Conservation (phyloP, 306 rosid genomes). For the Lagenaria siceraria region DNA sequence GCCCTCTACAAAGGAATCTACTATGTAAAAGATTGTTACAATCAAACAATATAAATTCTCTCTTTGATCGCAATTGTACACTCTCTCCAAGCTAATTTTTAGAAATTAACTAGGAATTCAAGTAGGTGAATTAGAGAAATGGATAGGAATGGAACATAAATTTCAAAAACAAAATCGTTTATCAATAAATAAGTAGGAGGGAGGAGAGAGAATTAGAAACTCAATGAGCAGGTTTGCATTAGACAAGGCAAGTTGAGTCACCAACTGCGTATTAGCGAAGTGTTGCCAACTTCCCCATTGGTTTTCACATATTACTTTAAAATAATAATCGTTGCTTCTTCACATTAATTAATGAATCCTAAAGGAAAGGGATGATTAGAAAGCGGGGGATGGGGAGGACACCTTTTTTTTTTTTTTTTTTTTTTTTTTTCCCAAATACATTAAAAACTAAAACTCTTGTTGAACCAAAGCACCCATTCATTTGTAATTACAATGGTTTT, state of each 20-base stretch:
- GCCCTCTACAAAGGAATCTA: too few relatives aligned
- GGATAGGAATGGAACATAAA: too few relatives aligned
- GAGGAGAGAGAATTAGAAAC: not conserved
- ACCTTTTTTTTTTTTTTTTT: not conserved
- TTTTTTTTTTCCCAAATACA: not conserved
- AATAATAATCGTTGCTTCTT: not conserved
- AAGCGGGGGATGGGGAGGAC: not conserved
- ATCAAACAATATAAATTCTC: too few relatives aligned
- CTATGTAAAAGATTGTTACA: too few relatives aligned
- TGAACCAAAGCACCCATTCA: not conserved
- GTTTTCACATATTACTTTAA: not conserved
- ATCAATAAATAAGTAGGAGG: too few relatives aligned
- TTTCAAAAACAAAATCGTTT: too few relatives aligned
- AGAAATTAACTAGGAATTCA: too few relatives aligned
- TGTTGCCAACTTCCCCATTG: constrained; percentile 2
- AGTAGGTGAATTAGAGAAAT: too few relatives aligned
- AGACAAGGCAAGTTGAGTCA: not conserved
- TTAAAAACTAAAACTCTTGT: not conserved
- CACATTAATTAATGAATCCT: constrained; percentile 7
- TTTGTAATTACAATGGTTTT: not conserved
- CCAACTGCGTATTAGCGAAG: not conserved
- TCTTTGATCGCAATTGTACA: too few relatives aligned
- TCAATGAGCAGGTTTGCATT: not conserved
- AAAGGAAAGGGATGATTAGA: not conserved
- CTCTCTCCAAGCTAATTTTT: too few relatives aligned